Evolutionary conservation across 163 green algal genomes (phyloP).

Genomic region (Chloromonas sp.): DNA sequence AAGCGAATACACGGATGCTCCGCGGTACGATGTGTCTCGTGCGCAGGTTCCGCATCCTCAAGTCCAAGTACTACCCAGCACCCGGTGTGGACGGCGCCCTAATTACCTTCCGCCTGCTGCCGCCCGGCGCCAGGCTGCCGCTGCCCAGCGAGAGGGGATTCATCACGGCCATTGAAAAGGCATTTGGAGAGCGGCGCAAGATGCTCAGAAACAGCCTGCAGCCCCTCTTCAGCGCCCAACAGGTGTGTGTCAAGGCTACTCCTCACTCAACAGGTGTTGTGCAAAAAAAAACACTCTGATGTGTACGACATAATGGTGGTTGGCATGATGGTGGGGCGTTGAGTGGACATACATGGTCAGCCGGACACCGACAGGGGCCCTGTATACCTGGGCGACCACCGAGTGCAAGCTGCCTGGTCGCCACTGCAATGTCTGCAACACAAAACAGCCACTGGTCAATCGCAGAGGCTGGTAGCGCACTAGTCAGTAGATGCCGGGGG

Average conservation of each 20-base stretch:
- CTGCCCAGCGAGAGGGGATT: slow-evolving; percentile 27
- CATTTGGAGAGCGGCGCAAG: slow-evolving; percentile 76
- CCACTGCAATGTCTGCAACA: not conserved
- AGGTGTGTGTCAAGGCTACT: slow-evolving; percentile 22
- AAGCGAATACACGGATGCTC: no score
- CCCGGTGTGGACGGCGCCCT: slow-evolving; percentile 79
- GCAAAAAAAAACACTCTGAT: no score
- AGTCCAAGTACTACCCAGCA: slow-evolving; percentile 69
- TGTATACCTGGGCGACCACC: not conserved
- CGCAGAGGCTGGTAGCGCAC: no score
- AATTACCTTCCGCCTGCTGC: slow-evolving; percentile 63
- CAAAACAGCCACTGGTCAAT: no score
- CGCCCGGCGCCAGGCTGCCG: slow-evolving; percentile 17
- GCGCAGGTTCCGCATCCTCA: slow-evolving; percentile 59
- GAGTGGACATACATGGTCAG: not conserved
- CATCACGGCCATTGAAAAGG: slow-evolving; percentile 45
- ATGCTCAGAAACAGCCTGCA: slow-evolving; percentile 79
- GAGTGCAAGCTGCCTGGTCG: not conserved
- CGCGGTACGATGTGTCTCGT: no score
- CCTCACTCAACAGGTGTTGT: no score
- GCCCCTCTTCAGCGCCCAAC: slow-evolving; percentile 37
- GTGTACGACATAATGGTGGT: not conserved
- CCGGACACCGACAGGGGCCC: not conserved
- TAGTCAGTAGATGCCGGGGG: no score
- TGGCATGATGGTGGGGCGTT: not conserved